Evolutionary conservation across 2,329 filamentous ascomycete species (phyloP).

Genomic region (Plenodomus lindquistii): DNA sequence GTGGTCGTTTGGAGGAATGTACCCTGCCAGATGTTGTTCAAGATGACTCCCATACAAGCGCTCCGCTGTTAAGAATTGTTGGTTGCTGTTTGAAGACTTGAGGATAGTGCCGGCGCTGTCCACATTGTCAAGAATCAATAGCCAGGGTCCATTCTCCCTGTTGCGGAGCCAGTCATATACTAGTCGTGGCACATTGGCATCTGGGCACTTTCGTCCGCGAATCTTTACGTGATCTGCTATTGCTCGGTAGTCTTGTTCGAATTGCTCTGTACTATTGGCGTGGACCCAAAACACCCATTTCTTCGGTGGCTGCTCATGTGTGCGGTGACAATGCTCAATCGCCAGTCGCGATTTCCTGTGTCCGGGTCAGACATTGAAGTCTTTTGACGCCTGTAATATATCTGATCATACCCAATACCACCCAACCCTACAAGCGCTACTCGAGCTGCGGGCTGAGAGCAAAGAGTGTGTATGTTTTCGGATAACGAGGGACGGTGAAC

Average conservation of each 20-base stretch:
- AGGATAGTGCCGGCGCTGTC: too few species aligned
- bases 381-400: too few species aligned
- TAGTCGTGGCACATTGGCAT: constrained; percentile 11
- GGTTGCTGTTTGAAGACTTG: too few species aligned
- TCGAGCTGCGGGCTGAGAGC: too few species aligned
- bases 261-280: constrained; percentile 9
- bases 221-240: constrained; percentile 12
- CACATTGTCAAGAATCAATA: constrained; percentile 22
- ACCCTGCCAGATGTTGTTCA: neutral
- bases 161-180: constrained; percentile 16
- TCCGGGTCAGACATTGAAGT: too few species aligned
- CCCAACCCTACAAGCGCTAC: too few species aligned
- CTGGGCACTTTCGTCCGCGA: constrained; percentile 12
- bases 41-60: too few species aligned
- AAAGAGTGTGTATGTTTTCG: too few species aligned
- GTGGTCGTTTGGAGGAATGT: constrained; percentile 8
- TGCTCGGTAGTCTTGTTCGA: constrained; percentile 14
- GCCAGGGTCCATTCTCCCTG: constrained; percentile 14
- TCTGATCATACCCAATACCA: too few species aligned
- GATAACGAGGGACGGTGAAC: too few species aligned
- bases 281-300: constrained; percentile 14
- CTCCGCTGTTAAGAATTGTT: too few species aligned
- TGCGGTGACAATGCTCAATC: constrained; percentile 15
- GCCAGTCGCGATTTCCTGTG: constrained; percentile 21
- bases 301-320: constrained; percentile 3